These are phyloP conservation scores for Neurospora crassa DNA, from an alignment of 2,329 filamentous ascomycete genomes.

Conservation along the genomic window DNA sequence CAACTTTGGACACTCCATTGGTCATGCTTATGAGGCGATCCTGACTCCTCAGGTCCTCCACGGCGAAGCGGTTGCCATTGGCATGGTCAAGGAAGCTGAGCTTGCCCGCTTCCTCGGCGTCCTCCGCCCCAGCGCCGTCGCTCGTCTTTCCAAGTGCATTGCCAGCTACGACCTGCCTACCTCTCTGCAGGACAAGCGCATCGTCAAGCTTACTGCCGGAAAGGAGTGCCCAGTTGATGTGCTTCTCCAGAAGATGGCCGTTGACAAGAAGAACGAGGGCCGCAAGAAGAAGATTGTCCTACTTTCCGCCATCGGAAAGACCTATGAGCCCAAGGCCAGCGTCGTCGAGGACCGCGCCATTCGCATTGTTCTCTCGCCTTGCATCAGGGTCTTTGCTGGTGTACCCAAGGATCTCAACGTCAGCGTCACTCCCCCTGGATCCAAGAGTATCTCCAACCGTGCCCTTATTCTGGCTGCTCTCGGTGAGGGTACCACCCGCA, in stretches of 20 bases:
- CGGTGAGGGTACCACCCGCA: constrained; percentile 72
- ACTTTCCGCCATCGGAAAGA: constrained; percentile 80
- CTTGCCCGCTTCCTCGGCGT: constrained; percentile 82
- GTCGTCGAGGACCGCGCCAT: constrained; percentile 83
- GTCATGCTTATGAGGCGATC: constrained; percentile 92
- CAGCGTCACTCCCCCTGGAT: constrained; percentile 80
- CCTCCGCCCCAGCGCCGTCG: constrained; percentile 76
- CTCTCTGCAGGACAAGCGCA: constrained; percentile 71
- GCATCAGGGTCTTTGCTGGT: constrained; percentile 63
- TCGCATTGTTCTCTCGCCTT: constrained; percentile 70
- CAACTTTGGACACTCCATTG: constrained; percentile 97
- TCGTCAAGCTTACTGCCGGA: constrained; percentile 72
- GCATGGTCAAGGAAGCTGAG: constrained; percentile 97
- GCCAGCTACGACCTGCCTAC: constrained; percentile 87
- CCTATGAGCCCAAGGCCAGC: constrained; percentile 78
- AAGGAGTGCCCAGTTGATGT: constrained; percentile 83
- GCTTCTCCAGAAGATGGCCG: constrained; percentile 84
- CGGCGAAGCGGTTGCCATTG: constrained; percentile 91
- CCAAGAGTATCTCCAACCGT: constrained; percentile 95
- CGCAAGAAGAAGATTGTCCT: constrained; percentile 93
- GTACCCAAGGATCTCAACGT: constrained; percentile 57
- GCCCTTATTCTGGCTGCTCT: constrained; percentile 90
- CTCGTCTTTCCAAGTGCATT: constrained; percentile 84
- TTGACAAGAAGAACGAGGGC: constrained; percentile 98
- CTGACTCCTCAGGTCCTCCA: constrained; percentile 92